A percentile compares a stretch with the other conserved stretches of the same genome.
phyloP scores from a whole-genome alignment of 2,329 filamentous ascomycete genomes.

The Fusarium sp. region DNA sequence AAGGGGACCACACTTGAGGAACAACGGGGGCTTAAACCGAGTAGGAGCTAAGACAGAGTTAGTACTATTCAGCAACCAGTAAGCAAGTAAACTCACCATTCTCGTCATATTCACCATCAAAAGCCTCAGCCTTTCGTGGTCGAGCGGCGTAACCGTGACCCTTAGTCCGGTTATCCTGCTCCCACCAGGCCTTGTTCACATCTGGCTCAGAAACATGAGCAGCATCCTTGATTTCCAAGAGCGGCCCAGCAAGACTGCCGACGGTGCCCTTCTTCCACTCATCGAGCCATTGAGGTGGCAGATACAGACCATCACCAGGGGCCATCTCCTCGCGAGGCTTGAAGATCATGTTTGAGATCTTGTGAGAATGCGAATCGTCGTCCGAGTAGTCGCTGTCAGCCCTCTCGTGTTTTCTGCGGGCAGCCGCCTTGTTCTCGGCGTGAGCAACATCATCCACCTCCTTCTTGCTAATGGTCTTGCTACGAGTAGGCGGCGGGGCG shows the following conservation, averaged over 20 bases:
- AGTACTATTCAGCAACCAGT: conserved; percentile 10
- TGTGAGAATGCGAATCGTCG: conserved; percentile 48
- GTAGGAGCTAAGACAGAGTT: conserved; percentile 60
- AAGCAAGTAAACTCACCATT: conserved; percentile 54
- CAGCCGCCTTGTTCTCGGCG: conserved; percentile 30
- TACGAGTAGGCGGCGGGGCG: conserved; percentile 36
- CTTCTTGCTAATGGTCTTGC: conserved; percentile 25
- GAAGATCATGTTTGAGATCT: conserved; percentile 53
- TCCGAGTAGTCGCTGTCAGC: conserved; percentile 46
- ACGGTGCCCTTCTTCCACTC: conserved; percentile 76
- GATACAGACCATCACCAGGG: conserved; percentile 65
- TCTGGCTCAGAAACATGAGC: conserved; percentile 51
- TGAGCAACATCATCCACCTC: conserved; percentile 14
- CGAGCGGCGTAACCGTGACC: conserved; percentile 57
- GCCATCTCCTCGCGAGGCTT: conserved; percentile 53
- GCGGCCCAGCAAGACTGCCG: conserved; percentile 63
- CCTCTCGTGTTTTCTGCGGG: conserved; percentile 39
- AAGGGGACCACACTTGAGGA: conserved; percentile 88
- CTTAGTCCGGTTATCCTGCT: conserved; percentile 61
- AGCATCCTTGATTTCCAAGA: conserved; percentile 66
- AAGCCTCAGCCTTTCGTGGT: conserved; percentile 66
- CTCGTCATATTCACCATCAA: conserved; percentile 73
- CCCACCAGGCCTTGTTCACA: conserved; percentile 77
- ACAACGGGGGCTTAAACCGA: conserved; percentile 81
- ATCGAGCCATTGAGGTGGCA: conserved; percentile 67